phyloP scores from a whole-genome alignment of 352 stramenopile genomes.

The Thalassiosira exigua region DNA sequence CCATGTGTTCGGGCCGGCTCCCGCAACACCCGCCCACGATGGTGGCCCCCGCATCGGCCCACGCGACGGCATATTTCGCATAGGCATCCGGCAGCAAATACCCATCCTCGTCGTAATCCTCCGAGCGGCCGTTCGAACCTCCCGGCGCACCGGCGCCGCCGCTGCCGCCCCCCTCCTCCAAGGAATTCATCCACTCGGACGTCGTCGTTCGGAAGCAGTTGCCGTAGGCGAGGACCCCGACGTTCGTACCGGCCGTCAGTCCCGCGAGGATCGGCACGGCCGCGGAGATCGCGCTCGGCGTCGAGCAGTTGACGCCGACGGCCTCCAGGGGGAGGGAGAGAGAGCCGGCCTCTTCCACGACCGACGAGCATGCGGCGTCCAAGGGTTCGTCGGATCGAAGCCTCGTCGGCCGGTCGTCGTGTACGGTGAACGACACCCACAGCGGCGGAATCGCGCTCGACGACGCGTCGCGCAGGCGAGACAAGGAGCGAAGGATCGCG shows the following conservation, averaged over 20 bases:
- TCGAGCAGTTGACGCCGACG: conserved; percentile 60
- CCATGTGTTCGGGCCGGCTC: conserved; percentile 43
- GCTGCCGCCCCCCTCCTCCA: conserved; percentile 17
- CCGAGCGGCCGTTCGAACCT: conserved; percentile 2
- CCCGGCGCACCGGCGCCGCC: neutral
- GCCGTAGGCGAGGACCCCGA: conserved; percentile 38
- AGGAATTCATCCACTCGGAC: conserved; percentile 52
- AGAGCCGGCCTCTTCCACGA: conserved; percentile 16
- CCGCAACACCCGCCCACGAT: conserved; percentile 59
- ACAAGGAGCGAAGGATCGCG: conserved; percentile 33
- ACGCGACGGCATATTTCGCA: conserved; percentile 30
- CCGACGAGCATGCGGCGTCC: conserved; percentile 24
- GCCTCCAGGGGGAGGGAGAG: conserved; percentile 35
- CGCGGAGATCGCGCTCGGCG: conserved; percentile 39
- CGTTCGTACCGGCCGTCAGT: conserved; percentile 6
- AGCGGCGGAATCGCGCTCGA: conserved; percentile 19
- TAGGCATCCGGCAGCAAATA: conserved; percentile 40
- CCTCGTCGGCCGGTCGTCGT: conserved; percentile 31
- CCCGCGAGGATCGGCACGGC: conserved; percentile 28
- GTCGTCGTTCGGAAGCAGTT: conserved; percentile 61
- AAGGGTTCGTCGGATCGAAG: conserved; percentile 49
- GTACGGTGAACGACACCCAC: conserved; percentile 52
- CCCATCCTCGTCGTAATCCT: conserved; percentile 47
- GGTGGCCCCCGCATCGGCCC: conserved; percentile 25
- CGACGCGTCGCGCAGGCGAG: conserved; percentile 2